A percentile compares a stretch with the other conserved stretches of the same genome.
Evolutionary conservation across 2,329 filamentous ascomycete genomes (phyloP).

Genomic region (Balansia obtecta): DNA sequence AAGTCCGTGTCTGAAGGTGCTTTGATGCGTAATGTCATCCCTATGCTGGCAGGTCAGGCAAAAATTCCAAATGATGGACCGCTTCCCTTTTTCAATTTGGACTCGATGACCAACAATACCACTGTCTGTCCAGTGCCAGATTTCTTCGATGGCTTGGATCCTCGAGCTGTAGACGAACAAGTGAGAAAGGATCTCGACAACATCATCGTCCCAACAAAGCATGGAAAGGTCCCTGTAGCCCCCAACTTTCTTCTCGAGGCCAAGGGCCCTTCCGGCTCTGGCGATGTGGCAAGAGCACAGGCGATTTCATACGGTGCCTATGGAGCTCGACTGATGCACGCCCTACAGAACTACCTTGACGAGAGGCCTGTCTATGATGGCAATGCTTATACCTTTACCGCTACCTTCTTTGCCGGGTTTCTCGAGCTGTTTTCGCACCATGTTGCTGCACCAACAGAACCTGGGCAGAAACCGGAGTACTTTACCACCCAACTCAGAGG

Average conservation of each 20-base stretch:
- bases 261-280: conserved; percentile 22
- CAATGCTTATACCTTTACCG: conserved; percentile 24
- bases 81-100: too few relatives aligned
- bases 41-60: too few relatives aligned
- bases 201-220: neutral
- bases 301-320: conserved; percentile 25
- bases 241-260: conserved; percentile 30
- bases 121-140: too few relatives aligned
- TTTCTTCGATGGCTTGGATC: too few relatives aligned
- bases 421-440: conserved; percentile 27
- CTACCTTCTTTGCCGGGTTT: conserved; percentile 20
- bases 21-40: too few relatives aligned
- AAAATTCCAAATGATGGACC: too few relatives aligned
- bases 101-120: too few relatives aligned
- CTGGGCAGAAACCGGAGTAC: conserved; percentile 22
- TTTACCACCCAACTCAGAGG: conserved; percentile 15
- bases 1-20: too few relatives aligned
- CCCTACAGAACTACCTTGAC: conserved; percentile 15
- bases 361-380: conserved; percentile 20
- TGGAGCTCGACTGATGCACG: conserved; percentile 24
- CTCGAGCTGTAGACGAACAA: too few relatives aligned
- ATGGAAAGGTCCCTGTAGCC: conserved; percentile 13
- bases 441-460: conserved; percentile 15
- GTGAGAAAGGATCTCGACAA: too few relatives aligned
- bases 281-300: conserved; percentile 19